A percentile compares a stretch with the other conserved stretches of the same genome.
phyloP scores from a whole-genome alignment of 2,329 filamentous ascomycete species.

The Aureobasidium sp. region DNA sequence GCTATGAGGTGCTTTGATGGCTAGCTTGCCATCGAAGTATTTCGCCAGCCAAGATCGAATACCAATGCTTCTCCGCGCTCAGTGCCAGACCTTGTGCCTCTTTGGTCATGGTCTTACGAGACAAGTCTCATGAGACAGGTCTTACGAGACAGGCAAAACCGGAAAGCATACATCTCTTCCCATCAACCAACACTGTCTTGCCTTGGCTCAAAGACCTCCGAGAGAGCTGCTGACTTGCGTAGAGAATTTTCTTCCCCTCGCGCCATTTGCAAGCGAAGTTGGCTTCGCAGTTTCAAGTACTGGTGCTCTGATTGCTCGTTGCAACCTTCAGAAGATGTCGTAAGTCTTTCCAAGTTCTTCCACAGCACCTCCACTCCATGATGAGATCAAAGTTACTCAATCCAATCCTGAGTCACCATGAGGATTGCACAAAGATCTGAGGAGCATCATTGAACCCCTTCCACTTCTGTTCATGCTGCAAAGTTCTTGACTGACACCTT shows the following conservation, averaged over 20 bases:
- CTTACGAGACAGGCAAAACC: not conserved
- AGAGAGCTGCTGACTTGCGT: not conserved
- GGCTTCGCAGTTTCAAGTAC: too few relatives aligned
- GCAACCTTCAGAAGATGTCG: too few relatives aligned
- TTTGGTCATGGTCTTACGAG: not conserved
- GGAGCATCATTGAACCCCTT: not conserved
- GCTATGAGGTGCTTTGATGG: slow-evolving; percentile 2
- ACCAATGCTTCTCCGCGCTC: not conserved
- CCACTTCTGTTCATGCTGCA: not conserved
- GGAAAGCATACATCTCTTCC: not conserved
- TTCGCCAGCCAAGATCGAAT: not conserved
- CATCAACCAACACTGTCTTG: not conserved
- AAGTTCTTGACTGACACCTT: not conserved
- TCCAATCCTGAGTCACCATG: not conserved
- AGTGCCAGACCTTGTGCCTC: not conserved
- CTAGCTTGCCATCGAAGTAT: not conserved
- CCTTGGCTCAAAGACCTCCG: not conserved
- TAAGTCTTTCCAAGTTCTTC: too few relatives aligned
- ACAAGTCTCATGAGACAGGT: not conserved
- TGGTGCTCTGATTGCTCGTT: too few relatives aligned
- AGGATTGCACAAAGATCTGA: not conserved
- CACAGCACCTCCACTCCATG: not conserved
- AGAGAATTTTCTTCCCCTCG: not conserved
- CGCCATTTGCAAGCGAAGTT: too few relatives aligned
- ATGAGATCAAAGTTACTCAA: not conserved